Base-by-base conservation (phyloP, 108 stramenopile species). In the Chaetoceros muelleri region DNA sequence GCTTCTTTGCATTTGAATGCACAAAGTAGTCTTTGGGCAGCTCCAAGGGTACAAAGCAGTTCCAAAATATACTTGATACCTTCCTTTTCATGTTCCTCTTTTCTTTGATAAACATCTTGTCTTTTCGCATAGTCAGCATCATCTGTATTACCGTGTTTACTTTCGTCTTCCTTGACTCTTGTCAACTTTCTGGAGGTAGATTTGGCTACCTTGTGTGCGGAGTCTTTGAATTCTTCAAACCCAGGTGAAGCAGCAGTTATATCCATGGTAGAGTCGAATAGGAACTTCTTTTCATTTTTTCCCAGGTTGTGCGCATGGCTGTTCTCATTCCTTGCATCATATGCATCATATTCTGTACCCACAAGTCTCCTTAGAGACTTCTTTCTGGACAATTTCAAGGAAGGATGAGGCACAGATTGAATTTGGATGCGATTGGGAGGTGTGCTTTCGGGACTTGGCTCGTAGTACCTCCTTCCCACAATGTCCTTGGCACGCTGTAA, bases 1-100 rank as follows among this genome's bases (percentile, higher is more conserved):
- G 94, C 80, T 61, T 88, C 83, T 7, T 60, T 57, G 44, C 84
- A 88, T 21, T 71, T 75, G 65, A 80, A 91, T 66, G 76, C 67
- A 47, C 84, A 81, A 24, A 85, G 62, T 57, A 52, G 62, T 66
- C 66, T 75, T 31, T 85, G 75, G 28, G 76, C 81, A 23, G 76
- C 74, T 46, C 84, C 84, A 50, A 80, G 46, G 30, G 70, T 29
- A 46, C 81, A 79, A 0, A 85, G 30, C 34, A 82, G 30, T 70
- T 82, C 67, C 27, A 85, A 54, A 50, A 82, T 72, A 10, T 66
- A 34, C 48, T 63, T 34, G 27, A 71, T 64, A 18, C 57, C 56
- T 22, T 59, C 67, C 45, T 71, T 28, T 56, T 27, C 61, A 29
- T 3, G 34, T 49, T 49, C 5, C 1, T 59, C 25, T 20, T 59